phyloP scores from a whole-genome alignment of 768 basidiomycete species.

The Sporobolomyces pararoseus region DNA sequence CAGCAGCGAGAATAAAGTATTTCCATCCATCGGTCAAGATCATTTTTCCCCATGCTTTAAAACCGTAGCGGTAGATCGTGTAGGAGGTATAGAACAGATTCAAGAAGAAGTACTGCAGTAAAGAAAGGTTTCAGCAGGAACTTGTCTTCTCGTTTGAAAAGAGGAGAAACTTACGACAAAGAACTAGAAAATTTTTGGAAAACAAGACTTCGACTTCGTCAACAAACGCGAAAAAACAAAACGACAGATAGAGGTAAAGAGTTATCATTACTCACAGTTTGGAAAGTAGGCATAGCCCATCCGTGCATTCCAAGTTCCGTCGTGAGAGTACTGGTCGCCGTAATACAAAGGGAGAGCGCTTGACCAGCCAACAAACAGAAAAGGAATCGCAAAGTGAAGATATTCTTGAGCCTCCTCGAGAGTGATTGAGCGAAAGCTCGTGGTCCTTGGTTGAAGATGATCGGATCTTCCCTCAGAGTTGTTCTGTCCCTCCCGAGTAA shows the following conservation, averaged over 20 bases:
- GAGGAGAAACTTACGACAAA: constrained; percentile 18
- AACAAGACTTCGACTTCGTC: too few relatives aligned
- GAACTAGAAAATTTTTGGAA: constrained; percentile 18
- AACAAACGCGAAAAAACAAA: background rate
- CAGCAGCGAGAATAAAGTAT: constrained; percentile 40
- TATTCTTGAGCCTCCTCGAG: background rate
- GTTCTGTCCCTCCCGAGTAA: constrained; percentile 21
- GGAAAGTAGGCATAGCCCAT: constrained; percentile 26
- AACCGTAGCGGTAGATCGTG: constrained; percentile 44
- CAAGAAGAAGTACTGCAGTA: constrained; percentile 33
- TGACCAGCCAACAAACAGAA: constrained; percentile 39
- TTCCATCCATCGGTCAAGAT: constrained; percentile 45
- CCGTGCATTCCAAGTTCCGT: constrained; percentile 41
- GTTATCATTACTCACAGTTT: background rate
- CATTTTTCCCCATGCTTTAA: constrained; percentile 41
- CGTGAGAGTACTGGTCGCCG: constrained; percentile 39
- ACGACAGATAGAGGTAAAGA: background rate
- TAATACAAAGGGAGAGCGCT: constrained; percentile 42
- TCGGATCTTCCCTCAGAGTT: constrained; percentile 14
- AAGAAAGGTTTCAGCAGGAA: background rate
- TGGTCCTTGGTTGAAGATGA: constrained; percentile 14
- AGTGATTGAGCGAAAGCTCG: background rate
- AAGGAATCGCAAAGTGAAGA: constrained; percentile 23
- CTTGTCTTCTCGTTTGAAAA: too few relatives aligned
- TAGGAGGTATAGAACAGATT: constrained; percentile 41